These are phyloP conservation scores for Planoprotostelium fungivorum DNA, from an alignment of 78 protist species.

Conservation along the genomic window DNA sequence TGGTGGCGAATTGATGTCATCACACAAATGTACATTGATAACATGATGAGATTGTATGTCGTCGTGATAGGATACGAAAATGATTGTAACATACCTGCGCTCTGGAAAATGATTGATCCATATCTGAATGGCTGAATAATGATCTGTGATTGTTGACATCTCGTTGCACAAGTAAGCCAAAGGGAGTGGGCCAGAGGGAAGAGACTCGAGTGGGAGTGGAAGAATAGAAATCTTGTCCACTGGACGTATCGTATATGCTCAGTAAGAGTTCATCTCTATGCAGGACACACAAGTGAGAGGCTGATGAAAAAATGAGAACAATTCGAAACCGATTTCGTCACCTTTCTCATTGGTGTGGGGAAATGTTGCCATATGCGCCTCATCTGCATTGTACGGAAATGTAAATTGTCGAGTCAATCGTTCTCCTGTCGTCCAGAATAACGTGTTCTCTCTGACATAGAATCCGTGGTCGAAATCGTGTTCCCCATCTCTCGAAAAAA, in stretches of 20 bases:
- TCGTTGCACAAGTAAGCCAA: not conserved
- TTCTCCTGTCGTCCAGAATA: not conserved
- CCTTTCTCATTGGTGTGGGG: not conserved
- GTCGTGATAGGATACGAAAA: too few relatives aligned
- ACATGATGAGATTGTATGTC: not conserved
- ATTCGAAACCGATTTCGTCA: not conserved
- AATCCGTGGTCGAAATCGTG: not conserved
- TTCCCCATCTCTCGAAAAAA: not conserved
- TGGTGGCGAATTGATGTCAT: not conserved
- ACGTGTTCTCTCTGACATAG: not conserved
- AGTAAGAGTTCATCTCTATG: not conserved
- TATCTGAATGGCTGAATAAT: not conserved
- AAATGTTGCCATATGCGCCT: not conserved
- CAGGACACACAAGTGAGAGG: not conserved
- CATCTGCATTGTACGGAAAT: not conserved
- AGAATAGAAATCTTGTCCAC: not conserved
- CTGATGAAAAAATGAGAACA: not conserved
- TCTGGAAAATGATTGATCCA: not conserved
- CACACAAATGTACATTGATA: not conserved
- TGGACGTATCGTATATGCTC: not conserved
- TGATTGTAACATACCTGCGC: too few relatives aligned
- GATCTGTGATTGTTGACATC: not conserved
- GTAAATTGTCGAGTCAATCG: not conserved
- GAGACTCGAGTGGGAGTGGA: not conserved
- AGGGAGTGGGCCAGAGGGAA: not conserved